Percentiles rank a stretch among this genome's conserved stretches.
These are phyloP conservation scores for Bathelium albidoporum DNA, from an alignment of 495 filamentous ascomycete species.

Conservation along the genomic window DNA sequence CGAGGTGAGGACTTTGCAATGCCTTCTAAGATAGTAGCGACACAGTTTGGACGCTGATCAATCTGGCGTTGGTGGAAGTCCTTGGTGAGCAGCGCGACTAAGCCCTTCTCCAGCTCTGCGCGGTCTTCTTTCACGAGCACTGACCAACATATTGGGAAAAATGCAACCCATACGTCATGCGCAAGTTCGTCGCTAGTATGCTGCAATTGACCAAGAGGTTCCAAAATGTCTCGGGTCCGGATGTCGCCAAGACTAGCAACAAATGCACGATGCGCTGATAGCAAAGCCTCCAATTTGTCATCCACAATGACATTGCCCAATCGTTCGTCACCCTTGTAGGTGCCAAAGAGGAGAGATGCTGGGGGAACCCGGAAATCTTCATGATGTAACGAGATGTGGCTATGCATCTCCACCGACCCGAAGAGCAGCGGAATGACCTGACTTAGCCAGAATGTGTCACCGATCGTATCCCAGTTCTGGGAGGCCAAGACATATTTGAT, in stretches of 20 bases:
- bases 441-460: constrained; percentile 90
- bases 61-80: constrained; percentile 91
- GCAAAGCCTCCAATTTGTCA: constrained; percentile 67
- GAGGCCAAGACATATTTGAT: constrained; percentile 77
- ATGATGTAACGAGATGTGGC: constrained; percentile 58
- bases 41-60: constrained; percentile 87
- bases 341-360: constrained; percentile 55
- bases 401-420: constrained; percentile 79
- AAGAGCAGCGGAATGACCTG: constrained; percentile 88
- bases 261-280: constrained; percentile 71
- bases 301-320: constrained; percentile 67
- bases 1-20: constrained; percentile 69
- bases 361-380: constrained; percentile 76
- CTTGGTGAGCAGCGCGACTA: constrained; percentile 77
- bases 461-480: constrained; percentile 96
- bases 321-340: constrained; percentile 60
- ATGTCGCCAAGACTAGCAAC: constrained; percentile 71
- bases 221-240: constrained; percentile 73
- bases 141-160: constrained; percentile 93
- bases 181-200: constrained; percentile 73
- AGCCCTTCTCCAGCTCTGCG: constrained; percentile 78
- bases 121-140: constrained; percentile 77
- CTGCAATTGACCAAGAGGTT: constrained; percentile 88
- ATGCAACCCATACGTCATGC: constrained; percentile 75
- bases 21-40: constrained; percentile 80